Evolutionary conservation across 768 basidiomycete species (phyloP), one percentile per base, ranked within the genome.

Genomic region (Lentinula edodes): DNA sequence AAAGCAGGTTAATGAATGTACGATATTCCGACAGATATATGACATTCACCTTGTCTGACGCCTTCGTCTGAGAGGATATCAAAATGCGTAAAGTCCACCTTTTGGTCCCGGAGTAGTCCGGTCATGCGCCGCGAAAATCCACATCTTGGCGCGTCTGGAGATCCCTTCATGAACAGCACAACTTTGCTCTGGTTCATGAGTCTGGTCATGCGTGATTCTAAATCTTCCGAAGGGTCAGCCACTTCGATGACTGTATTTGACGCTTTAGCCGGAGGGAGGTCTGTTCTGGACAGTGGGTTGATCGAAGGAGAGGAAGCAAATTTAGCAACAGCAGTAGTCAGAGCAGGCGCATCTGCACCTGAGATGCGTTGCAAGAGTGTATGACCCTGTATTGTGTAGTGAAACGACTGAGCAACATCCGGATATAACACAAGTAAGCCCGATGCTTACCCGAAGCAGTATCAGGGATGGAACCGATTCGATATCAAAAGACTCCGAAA

Each of bases 101-200:
- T 73, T 60, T 89, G 78, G 1, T 87, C 86, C 64, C 80, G 76
- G 63, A 96, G 73, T 53, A 95, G 72, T 2, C 72, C 80, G 12
- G 88, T 84, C 2, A 91, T 89, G 76, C 88, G 85, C 62, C 87
- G 77, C 5, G 90, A 92, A 71, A 95, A 96, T 1, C 93, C 93
- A 66, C 93, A 96, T 61, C 88, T 84, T 6, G 93, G 93, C 2
- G 75, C 77, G 36, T 87, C 81, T 0, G 93, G 92, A 55, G 75
- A 80, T 18, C 93, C 93, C 72, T 96, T 96, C 92, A 96, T 95
- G 80, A 95, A 94, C 61, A 95, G 68, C 32, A 96, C 88, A 10
- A 95, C 86, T 20, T 80, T 78, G 73, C 81, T 83, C 74, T 91
- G 84, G 63, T 80, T 82, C 94, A 98, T 96, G 61, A 99, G 74